phyloP scores from a whole-genome alignment of 768 basidiomycete genomes.

The Russula earlei region DNA sequence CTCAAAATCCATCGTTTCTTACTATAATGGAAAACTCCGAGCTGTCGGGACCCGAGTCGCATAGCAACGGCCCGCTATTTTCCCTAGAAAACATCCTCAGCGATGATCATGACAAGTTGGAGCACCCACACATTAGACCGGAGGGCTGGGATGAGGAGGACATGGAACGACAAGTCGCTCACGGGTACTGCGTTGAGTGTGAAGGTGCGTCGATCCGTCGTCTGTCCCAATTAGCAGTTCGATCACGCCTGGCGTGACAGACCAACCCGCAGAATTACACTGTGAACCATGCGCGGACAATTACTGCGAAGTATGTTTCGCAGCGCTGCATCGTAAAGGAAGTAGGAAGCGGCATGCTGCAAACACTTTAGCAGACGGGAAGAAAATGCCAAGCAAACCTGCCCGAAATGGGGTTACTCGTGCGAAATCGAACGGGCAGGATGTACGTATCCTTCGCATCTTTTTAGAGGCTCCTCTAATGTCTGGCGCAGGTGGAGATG shows the following conservation, averaged over 20 bases:
- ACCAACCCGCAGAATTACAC: constrained; percentile 70
- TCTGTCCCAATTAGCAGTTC: background rate
- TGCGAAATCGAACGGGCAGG: constrained; percentile 21
- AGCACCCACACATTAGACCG: constrained; percentile 39
- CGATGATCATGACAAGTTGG: constrained; percentile 51
- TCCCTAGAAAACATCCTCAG: constrained; percentile 65
- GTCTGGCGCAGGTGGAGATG: constrained; percentile 28
- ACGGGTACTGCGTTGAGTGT: constrained; percentile 76
- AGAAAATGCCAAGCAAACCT: constrained; percentile 18
- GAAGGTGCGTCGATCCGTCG: constrained; percentile 52
- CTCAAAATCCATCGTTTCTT: constrained; percentile 3
- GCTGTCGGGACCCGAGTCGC: constrained; percentile 4
- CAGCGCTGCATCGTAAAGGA: constrained; percentile 77
- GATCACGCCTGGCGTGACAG: constrained; percentile 29
- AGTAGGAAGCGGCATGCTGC: constrained; percentile 54
- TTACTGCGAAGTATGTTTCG: constrained; percentile 82
- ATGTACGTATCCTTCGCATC: constrained; percentile 1
- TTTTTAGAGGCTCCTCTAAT: constrained; percentile 20
- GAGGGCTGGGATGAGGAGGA: constrained; percentile 66
- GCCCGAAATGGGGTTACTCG: constrained; percentile 17
- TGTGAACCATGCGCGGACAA: constrained; percentile 66
- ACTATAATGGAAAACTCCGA: constrained; percentile 6
- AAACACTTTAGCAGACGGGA: constrained; percentile 33
- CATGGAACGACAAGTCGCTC: constrained; percentile 33
- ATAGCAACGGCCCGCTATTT: constrained; percentile 27